Evolutionary conservation across 2,329 filamentous ascomycete species (phyloP).

Genomic region (Colletotrichum tanaceti): DNA sequence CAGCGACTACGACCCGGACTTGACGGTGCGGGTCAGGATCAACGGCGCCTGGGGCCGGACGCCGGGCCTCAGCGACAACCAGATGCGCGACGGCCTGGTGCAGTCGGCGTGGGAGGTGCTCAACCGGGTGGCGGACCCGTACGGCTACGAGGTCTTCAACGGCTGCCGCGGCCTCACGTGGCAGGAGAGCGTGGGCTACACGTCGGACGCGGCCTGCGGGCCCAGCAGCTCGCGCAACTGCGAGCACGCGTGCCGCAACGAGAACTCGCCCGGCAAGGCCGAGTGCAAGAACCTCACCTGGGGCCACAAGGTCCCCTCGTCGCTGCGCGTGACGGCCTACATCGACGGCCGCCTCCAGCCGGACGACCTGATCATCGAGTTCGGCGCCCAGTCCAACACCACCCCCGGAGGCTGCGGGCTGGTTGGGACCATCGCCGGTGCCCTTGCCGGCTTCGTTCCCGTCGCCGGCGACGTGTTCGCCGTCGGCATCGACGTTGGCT

Average conservation of each 20-base stretch:
- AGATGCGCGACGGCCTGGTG: conserved; percentile 41
- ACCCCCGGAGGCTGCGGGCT: conserved; percentile 33
- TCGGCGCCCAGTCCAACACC: conserved; percentile 19
- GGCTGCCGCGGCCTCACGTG: conserved; percentile 38
- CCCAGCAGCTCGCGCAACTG: conserved; percentile 22
- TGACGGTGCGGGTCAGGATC: conserved; percentile 36
- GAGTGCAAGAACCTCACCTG: conserved; percentile 38
- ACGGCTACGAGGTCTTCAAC: conserved; percentile 38
- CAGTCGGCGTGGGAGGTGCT: conserved; percentile 39
- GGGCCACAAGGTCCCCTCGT: conserved; percentile 40
- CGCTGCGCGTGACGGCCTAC: conserved; percentile 39
- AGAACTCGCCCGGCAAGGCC: conserved; percentile 28
- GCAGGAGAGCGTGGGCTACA: conserved; percentile 35
- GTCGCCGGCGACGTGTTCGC: conserved; percentile 31
- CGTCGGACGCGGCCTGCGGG: conserved; percentile 23
- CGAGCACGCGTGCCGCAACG: conserved; percentile 29
- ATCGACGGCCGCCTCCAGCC: conserved; percentile 38
- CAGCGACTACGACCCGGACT: conserved; percentile 28
- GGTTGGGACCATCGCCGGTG: conserved; percentile 31
- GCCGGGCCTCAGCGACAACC: conserved; percentile 28
- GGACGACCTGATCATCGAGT: conserved; percentile 40
- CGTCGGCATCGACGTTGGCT: conserved; percentile 34
- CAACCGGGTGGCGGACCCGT: conserved; percentile 22
- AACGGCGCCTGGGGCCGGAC: conserved; percentile 41
- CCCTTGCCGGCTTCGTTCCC: conserved; percentile 35